A percentile compares a stretch with the other conserved stretches of the same genome.
Evolutionary conservation across 139 green algal genomes (phyloP).

Genomic region (Coccomyxa sp.): DNA sequence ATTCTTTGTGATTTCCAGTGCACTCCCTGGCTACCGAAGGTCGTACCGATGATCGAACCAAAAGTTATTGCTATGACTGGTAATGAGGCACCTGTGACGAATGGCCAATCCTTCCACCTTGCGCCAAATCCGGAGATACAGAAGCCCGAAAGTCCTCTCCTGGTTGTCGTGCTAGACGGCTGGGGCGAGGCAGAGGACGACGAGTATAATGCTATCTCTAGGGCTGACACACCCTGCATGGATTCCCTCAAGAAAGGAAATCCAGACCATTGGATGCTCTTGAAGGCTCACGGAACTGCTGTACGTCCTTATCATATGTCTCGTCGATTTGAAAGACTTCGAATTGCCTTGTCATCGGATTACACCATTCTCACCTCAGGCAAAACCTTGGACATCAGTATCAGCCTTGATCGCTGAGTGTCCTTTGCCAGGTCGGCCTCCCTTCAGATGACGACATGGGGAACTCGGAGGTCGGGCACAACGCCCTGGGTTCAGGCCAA

Average conservation of each 20-base stretch:
- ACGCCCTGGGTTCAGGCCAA: constrained; percentile 88
- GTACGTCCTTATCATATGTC: too few species aligned
- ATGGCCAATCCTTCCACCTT: not conserved
- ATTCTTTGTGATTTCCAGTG: too few species aligned
- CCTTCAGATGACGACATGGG: constrained; percentile 93
- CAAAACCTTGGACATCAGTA: too few species aligned
- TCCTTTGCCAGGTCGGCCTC: too few species aligned
- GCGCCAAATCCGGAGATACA: constrained; percentile 5
- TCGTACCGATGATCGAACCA: too few species aligned
- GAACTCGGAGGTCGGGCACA: constrained; percentile 90
- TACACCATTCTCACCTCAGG: too few species aligned
- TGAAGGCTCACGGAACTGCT: constrained; percentile 85
- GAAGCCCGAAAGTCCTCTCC: not conserved
- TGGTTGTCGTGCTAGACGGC: constrained; percentile 17
- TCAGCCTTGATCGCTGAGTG: too few species aligned
- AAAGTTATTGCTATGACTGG: too few species aligned
- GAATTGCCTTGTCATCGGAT: too few species aligned
- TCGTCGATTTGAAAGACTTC: too few species aligned
- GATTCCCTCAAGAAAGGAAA: constrained; percentile 54
- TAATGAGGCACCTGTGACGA: too few species aligned
- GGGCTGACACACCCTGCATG: constrained; percentile 43
- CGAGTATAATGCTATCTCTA: constrained; percentile 45
- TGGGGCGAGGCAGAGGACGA: constrained; percentile 29
- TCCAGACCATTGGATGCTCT: constrained; percentile 44
- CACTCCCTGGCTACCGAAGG: too few species aligned